Evolutionary conservation across 768 basidiomycete species (phyloP), one percentile per base, ranked within the genome.

Genomic region (Agrocybe praecox): DNA sequence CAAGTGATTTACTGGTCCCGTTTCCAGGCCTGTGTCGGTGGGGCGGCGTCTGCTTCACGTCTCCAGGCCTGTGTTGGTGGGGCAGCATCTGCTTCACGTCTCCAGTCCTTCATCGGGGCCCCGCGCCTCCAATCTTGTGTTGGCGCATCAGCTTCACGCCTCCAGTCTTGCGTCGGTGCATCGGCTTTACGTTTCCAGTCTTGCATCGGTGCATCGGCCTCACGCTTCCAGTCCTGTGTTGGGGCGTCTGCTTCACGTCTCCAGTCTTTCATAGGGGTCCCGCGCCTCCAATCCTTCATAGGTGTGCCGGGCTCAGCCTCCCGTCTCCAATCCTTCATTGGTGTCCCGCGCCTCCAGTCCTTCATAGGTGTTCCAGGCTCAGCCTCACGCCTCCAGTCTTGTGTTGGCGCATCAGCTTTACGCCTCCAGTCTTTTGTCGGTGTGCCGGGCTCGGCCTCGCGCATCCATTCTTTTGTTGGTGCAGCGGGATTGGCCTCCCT

Each of bases 71-170:
- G 50, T 21, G 21, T n/a, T 18, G 32, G 32, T 19, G 46, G 17
- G 17, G 17, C 45, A n/a, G 50, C 40, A 42, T 44, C 32, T 2
- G 56, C 56, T 21, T 46, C 50, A 11, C 52, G 56, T 24, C 34
- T 52, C 52, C 56, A 58, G 40, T 32, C 33, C 4, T 11, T 15
- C 14, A 23, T 14, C 19, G 43, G 40, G 24, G 61, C 62, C 23
- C 59, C 64, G 2, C 65, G 62, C 29, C 49, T 66, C 68, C 65
- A 69, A 0, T 33, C 52, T 7, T 65, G 32, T 1, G 53, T 43
- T 43, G 33, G 49, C 0, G 62, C 57, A 18, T 59, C 62, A 11
- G 62, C 55, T 17, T 62, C 61, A 2, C 62, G 58, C 22, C 43
- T 62, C 62, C 62, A 65, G n/a, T 32, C 17, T 23, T 59, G 49